phyloP scores from a whole-genome alignment of 2,329 filamentous ascomycete genomes.

The Paramyrothecium roridum region DNA sequence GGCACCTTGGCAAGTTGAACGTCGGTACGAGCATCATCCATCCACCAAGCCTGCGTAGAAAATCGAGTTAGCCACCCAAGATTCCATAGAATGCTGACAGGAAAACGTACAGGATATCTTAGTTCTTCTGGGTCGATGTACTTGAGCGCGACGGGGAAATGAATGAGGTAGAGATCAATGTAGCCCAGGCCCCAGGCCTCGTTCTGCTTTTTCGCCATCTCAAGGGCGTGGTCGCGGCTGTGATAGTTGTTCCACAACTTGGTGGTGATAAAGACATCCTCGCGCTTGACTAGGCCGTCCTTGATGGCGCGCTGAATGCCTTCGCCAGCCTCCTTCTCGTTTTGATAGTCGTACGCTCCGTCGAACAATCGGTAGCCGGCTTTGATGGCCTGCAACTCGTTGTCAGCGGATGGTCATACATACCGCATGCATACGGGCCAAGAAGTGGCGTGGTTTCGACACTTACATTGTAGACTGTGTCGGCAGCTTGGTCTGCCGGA shows the following conservation, averaged over 20 bases:
- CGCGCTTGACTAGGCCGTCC: constrained; percentile 61
- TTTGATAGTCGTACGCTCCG: constrained; percentile 56
- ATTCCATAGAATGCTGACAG: constrained; percentile 8
- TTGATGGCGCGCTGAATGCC: constrained; percentile 56
- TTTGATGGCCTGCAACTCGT: constrained; percentile 38
- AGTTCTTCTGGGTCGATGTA: constrained; percentile 39
- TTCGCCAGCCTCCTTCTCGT: constrained; percentile 62
- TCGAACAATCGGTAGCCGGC: constrained; percentile 51
- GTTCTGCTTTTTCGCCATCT: constrained; percentile 70
- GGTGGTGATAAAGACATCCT: constrained; percentile 84
- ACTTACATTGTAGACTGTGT: constrained; percentile 59
- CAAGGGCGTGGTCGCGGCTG: constrained; percentile 69
- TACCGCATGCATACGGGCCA: too few relatives aligned
- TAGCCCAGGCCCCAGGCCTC: constrained; percentile 79
- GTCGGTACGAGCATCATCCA: constrained; percentile 43
- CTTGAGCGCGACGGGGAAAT: constrained; percentile 51
- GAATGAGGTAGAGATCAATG: constrained; percentile 82
- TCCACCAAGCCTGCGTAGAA: constrained; percentile 21
- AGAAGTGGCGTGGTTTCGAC: not conserved
- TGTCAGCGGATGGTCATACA: constrained; percentile 1
- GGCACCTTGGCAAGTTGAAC: constrained; percentile 56
- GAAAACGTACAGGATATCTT: constrained; percentile 24
- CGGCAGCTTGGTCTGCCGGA: constrained; percentile 34
- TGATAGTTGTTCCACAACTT: constrained; percentile 93
- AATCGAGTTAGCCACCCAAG: not conserved